Evolutionary conservation across 1,139 yeast species (phyloP), one percentile per base, ranked within the genome.

Genomic region (Candida sojae): DNA sequence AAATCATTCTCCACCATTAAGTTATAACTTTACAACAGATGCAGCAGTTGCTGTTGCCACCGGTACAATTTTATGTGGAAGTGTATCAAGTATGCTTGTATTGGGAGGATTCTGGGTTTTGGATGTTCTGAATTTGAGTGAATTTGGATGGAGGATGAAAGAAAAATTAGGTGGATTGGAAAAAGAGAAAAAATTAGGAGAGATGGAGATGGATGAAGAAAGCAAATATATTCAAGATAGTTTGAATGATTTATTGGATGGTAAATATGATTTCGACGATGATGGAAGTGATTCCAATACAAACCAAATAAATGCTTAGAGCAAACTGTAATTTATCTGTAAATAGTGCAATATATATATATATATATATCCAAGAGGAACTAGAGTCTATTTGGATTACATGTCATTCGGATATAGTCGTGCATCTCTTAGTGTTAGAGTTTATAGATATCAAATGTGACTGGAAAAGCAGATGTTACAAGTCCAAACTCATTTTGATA

Each of bases 31-130:
- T 64, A 83, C 89, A 51, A 79, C 83, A 44, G 97, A 92, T 65
- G 97, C 97, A 1, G 83, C 90, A 29, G 84, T 84, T 34, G 98
- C 97, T 0, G 91, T 92, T 5, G 83, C 88, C 0, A 84, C 89
- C 37, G 96, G 96, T 0, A 81, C 96, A 0, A 67, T 88, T 42
- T 70, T 91, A 29, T 88, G 97, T 7, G 78, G 84, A 0, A 79
- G 90, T 1, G 81, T 90, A 0, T 80, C 88, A 57, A 80, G 89
- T 4, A 87, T 89, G 88, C 68, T 82, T 8, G 72, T 84, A 2
- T 80, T 89, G 39, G 96, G 96, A 2, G 75, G 83, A 0, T 85
- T 90, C 55, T 90, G 97, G 96, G 73, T 85, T 29, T 73, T 79
- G 64, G 96, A 90, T 61, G 84, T 90, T 6, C 79, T 88, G 29